These are phyloP conservation scores for Albophoma yamanashiensis DNA, from an alignment of 2,329 filamentous ascomycete genomes.

Conservation along the genomic window DNA sequence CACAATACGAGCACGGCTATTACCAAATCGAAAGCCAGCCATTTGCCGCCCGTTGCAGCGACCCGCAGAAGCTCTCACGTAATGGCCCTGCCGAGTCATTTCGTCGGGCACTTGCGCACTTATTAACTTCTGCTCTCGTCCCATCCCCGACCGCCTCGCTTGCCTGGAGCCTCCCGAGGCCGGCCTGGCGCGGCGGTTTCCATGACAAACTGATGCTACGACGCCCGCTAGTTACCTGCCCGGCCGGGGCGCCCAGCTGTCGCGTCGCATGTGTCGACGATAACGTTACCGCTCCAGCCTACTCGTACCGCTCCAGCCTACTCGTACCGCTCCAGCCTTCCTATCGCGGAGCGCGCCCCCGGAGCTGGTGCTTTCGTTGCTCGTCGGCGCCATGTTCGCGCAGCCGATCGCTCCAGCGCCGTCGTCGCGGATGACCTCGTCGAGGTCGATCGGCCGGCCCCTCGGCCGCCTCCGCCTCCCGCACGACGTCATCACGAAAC, in stretches of 20 bases:
- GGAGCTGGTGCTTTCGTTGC: not conserved
- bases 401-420: not conserved
- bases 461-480: not conserved
- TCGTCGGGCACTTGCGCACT: not conserved
- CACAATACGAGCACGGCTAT: slow-evolving; percentile 14
- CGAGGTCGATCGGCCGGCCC: not conserved
- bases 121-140: not conserved
- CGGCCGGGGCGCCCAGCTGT: not conserved
- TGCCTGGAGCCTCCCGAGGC: not conserved
- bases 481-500: not conserved
- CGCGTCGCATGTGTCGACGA: not conserved
- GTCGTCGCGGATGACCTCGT: not conserved
- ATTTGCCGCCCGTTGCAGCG: slow-evolving; percentile 13
- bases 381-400: not conserved
- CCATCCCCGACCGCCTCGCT: not conserved
- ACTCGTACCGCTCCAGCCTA: too few species aligned
- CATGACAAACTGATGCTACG: slow-evolving; percentile 3
- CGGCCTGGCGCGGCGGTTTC: not conserved
- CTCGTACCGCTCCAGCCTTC: not conserved
- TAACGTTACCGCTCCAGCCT: not conserved
- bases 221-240: not conserved
- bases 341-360: not conserved
- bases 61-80: slow-evolving; percentile 30
- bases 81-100: slow-evolving; percentile 19
- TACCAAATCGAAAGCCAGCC: slow-evolving; percentile 36